Conservation (phyloP, 306 rosid species). For the Cucumis sativus region Cucumber_9930_V3 NC_026659.2:24254001-24254500, state of each 20-base stretch:
- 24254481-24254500: constrained; percentile 96
- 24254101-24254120: not conserved
- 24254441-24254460: constrained; percentile 93
- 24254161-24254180: constrained; percentile 8
- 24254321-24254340: constrained; percentile 97
- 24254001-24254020: not conserved
- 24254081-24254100: not conserved
- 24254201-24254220: constrained; percentile 99
- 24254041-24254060: not conserved
- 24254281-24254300: constrained; percentile 97
- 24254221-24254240: constrained; percentile 85
- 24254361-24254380: constrained; percentile 97
- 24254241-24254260: constrained; percentile 93
- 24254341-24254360: constrained; percentile 89
- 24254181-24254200: constrained; percentile 19
- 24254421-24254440: constrained; percentile 96
- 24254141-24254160: not conserved
- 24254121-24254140: not conserved
- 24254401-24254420: constrained; percentile 91
- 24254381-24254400: constrained; percentile 98
- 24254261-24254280: constrained; percentile 99
- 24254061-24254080: not conserved
- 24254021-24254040: not conserved
- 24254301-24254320: constrained; percentile 94
- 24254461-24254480: constrained; percentile 96